Percentiles rank a stretch among this genome's conserved stretches.
Conservation (phyloP, 495 filamentous ascomycete species). For the Lasiosphaeriaceae sp. region DNA sequence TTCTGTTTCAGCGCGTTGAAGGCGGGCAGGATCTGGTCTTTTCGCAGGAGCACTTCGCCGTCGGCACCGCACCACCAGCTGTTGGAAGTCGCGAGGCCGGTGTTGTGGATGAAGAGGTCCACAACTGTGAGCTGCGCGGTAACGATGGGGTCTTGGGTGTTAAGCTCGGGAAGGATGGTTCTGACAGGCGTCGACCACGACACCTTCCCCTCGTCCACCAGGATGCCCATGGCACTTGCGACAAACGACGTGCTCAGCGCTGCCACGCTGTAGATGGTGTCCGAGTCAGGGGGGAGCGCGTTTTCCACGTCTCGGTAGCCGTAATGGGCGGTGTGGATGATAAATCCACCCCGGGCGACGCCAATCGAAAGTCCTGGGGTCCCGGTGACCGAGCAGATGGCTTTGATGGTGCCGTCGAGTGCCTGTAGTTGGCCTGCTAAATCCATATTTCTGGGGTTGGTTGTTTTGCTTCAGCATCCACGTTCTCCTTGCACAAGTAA, state of each 20-base stretch:
- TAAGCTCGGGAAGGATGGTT: neutral
- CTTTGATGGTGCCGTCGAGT: neutral
- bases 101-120: constrained; percentile 3
- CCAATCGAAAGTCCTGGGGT: neutral
- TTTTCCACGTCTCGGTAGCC: neutral
- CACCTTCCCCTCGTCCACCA: neutral
- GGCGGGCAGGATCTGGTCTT: neutral
- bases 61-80: constrained; percentile 5
- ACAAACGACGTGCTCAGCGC: constrained; percentile 7
- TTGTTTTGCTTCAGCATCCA: too few species aligned
- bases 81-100: neutral
- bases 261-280: constrained; percentile 4
- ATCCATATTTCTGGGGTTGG: neutral
- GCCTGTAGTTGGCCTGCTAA: neutral
- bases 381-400: neutral
- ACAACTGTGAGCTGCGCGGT: neutral
- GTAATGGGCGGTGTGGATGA: neutral
- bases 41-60: constrained; percentile 5
- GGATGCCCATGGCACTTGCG: constrained; percentile 1
- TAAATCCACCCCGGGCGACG: neutral
- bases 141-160: neutral
- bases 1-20: neutral
- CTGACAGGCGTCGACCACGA: neutral
- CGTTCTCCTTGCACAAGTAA: too few species aligned
- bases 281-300: neutral